Percentiles rank a stretch among this genome's conserved stretches.
Evolutionary conservation across 208 protist genomes (phyloP).

Genomic region (Leishmania tarentolae): DNA sequence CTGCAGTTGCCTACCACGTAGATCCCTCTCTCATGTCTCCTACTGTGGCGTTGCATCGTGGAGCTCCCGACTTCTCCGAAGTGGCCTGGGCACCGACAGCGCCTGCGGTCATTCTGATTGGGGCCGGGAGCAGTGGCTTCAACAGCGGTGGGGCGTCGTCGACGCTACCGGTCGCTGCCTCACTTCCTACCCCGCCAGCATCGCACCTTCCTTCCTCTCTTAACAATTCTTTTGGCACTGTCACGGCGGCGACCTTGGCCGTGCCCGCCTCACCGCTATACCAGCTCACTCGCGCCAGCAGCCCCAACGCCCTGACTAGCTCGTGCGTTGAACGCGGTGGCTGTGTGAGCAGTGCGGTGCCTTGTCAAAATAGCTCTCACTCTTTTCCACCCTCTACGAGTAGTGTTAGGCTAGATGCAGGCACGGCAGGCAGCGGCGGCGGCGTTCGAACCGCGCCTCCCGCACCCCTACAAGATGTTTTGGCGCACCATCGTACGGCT

Average conservation of each 20-base stretch:
- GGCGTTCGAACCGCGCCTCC: background rate
- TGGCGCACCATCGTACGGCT: background rate
- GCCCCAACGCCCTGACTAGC: slow-evolving; percentile 8
- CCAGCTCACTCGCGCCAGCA: slow-evolving; percentile 27
- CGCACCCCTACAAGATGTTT: background rate
- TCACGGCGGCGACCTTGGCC: slow-evolving; percentile 10
- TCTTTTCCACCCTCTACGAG: background rate
- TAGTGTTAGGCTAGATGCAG: background rate
- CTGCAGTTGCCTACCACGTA: slow-evolving; percentile 1
- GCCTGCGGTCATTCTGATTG: slow-evolving; percentile 20
- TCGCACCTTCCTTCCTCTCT: slow-evolving; percentile 31
- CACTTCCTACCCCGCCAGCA: background rate
- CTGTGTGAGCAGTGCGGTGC: background rate
- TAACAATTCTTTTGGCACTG: slow-evolving; percentile 21
- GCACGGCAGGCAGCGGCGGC: background rate
- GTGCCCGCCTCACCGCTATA: slow-evolving; percentile 29
- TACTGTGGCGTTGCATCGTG: background rate
- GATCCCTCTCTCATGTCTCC: background rate
- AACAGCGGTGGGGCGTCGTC: background rate
- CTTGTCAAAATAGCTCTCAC: background rate
- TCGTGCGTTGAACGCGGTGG: background rate
- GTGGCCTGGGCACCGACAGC: background rate
- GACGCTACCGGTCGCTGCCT: background rate
- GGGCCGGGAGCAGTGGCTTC: slow-evolving; percentile 7
- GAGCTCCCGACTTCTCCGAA: background rate